Evolutionary conservation across 2,329 filamentous ascomycete genomes (phyloP), one percentile per base, ranked within the genome.

Genomic region (Leptographium wingfieldii): DNA sequence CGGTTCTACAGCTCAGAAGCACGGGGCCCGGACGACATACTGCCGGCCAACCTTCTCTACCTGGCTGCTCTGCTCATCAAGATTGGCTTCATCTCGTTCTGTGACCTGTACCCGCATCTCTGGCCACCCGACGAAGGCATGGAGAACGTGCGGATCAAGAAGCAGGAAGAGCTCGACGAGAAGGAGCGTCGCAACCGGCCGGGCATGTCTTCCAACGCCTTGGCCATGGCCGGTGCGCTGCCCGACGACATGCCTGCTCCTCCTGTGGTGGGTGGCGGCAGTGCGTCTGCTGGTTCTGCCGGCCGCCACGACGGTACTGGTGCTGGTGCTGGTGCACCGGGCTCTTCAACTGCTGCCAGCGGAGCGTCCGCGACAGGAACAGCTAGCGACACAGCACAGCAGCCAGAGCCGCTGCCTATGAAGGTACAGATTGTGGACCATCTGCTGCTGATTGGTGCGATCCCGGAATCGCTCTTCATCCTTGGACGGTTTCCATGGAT

Each of bases 51-150:
- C 66, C 79, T 99, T 3, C 90, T 97, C 35, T 95, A 94, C 66
- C 81, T 99, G 22, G 87, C 92, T 0, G 92, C 94, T 1, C 80
- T 97, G 40, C 81, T 99, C 35, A 92, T 99, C 73, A 99, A 99
- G 73, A 89, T 96, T 65, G 95, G 94, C 1, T 99, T 99, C 71
- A 90, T 99, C 62, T 96, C 94, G 1, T 76, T 99, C 7, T 81
- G 84, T 58, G 94, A 99, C 69, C 77, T 99, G 1, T 97, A 96
- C 70, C 86, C 91, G 19, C 94, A 99, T 70, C 80, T 99, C 0
- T 95, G 91, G 76, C 90, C 94, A 9, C 75, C 81, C 0, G 94
- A 97, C 65, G 85, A 90, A 38, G 79, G 84, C 4, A 97, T 99
- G 92, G 81, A 87, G 48, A 77, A 76, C 7, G 77, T 95, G 1